phyloP scores from a whole-genome alignment of 306 rosid species.

The Senna siamea region DNA sequence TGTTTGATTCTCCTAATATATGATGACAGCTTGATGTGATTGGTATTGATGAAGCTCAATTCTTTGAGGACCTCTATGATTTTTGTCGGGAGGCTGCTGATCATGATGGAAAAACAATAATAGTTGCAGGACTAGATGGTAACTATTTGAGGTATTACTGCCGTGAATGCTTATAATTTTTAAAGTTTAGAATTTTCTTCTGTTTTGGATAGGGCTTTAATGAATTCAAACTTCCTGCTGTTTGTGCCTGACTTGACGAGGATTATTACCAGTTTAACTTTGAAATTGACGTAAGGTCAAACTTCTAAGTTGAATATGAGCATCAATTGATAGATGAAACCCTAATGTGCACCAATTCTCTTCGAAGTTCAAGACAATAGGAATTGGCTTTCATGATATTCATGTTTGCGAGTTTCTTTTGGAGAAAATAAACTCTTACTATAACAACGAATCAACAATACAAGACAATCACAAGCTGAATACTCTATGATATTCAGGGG shows the following conservation, averaged over 20 bases:
- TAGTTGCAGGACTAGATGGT: constrained; percentile 92
- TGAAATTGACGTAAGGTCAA: not conserved
- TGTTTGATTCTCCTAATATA: constrained; percentile 37
- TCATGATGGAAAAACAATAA: constrained; percentile 78
- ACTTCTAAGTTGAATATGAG: constrained; percentile 17
- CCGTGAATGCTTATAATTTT: not conserved
- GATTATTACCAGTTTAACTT: not conserved
- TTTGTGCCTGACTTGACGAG: constrained; percentile 14
- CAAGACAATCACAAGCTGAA: not conserved
- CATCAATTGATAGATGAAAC: constrained; percentile 8
- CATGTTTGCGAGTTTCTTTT: not conserved
- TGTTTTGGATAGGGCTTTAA: constrained; percentile 17
- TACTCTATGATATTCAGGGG: not conserved
- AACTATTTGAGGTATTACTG: constrained; percentile 72
- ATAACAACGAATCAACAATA: not conserved
- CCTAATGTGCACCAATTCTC: not conserved
- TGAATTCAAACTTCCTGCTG: not conserved
- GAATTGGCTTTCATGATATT: not conserved
- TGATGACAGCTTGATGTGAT: constrained; percentile 81
- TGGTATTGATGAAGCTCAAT: constrained; percentile 96
- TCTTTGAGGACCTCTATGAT: constrained; percentile 90
- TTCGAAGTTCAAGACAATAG: not conserved
- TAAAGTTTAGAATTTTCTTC: not conserved
- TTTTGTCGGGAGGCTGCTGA: constrained; percentile 89
- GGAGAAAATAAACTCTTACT: constrained; percentile 18